Evolutionary conservation across 306 rosid genomes (phyloP).

Genomic region (Sicyos edulis): DNA sequence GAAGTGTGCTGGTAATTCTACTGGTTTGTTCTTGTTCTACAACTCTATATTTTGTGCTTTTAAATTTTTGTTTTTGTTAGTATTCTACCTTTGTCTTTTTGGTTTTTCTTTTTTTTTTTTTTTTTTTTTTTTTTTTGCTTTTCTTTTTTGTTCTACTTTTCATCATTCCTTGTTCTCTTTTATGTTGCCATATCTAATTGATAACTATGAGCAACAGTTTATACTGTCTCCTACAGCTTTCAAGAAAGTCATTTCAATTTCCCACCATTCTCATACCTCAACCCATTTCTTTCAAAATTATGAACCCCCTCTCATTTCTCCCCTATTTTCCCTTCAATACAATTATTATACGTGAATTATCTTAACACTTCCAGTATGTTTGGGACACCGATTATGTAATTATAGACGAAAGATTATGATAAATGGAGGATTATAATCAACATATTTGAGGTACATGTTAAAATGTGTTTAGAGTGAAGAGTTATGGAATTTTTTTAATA

Average conservation of each 20-base stretch:
- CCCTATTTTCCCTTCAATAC: too few species aligned
- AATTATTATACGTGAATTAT: too few species aligned
- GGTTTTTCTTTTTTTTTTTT: constrained; percentile 53
- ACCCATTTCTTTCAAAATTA: constrained; percentile 17
- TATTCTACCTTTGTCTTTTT: constrained; percentile 68
- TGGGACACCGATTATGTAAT: too few species aligned
- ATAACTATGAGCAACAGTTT: constrained; percentile 44
- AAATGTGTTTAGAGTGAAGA: too few species aligned
- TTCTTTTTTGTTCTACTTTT: constrained; percentile 63
- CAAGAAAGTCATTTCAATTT: constrained; percentile 71
- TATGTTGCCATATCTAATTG: constrained; percentile 54
- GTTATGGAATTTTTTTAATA: too few species aligned
- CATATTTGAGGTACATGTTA: too few species aligned
- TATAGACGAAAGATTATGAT: too few species aligned
- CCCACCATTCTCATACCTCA: constrained; percentile 50
- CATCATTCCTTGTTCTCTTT: constrained; percentile 98
- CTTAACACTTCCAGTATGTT: too few species aligned
- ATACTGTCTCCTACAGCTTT: constrained; percentile 78
- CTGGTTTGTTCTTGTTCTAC: constrained; percentile 15
- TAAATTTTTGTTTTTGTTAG: constrained; percentile 30
- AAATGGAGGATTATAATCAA: too few species aligned
- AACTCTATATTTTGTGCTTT: neutral
- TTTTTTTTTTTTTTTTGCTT: constrained; percentile 44
- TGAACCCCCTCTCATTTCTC: neutral
- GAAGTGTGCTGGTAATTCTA: too few species aligned